A percentile compares a stretch with the other conserved stretches of the same genome.
Conservation (phyloP, 2,329 filamentous ascomycete genomes). For the Penicillium glabrum region DNA sequence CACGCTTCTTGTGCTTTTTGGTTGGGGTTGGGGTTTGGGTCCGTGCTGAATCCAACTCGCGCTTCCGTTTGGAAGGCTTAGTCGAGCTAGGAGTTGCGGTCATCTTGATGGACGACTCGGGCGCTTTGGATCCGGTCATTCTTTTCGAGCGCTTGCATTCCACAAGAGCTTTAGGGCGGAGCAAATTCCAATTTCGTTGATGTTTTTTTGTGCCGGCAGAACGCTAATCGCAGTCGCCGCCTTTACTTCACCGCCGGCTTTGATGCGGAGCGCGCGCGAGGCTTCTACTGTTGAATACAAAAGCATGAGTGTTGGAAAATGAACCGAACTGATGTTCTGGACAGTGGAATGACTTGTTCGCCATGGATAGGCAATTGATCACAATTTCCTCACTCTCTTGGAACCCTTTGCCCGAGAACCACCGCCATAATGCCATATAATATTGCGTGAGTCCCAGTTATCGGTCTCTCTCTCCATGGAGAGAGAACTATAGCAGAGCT, state of each 20-base stretch:
- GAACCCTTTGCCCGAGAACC: conserved; percentile 17
- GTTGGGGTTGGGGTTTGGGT: conserved; percentile 31
- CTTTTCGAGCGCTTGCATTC: conserved; percentile 14
- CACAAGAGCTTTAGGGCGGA: background rate
- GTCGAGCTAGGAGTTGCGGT: conserved; percentile 20
- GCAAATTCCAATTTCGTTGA: conserved; percentile 13
- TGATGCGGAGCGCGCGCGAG: background rate
- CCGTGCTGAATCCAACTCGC: conserved; percentile 29
- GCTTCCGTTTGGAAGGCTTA: conserved; percentile 36
- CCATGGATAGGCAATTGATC: conserved; percentile 21
- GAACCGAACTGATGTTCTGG: background rate
- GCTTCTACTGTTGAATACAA: background rate
- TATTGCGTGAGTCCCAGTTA: conserved; percentile 57
- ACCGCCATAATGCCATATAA: conserved; percentile 63
- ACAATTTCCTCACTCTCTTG: conserved; percentile 2
- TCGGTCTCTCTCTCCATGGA: background rate
- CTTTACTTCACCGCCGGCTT: background rate
- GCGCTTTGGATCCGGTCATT: conserved; percentile 49
- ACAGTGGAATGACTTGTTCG: conserved; percentile 4
- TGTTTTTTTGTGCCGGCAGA: conserved; percentile 26
- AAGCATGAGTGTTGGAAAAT: background rate
- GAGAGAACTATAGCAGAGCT: background rate
- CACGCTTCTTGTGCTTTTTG: conserved; percentile 39
- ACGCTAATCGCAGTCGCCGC: conserved; percentile 4
- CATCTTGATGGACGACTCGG: conserved; percentile 38